Conservation (phyloP, 768 basidiomycete species). For the Panus rudis region DNA sequence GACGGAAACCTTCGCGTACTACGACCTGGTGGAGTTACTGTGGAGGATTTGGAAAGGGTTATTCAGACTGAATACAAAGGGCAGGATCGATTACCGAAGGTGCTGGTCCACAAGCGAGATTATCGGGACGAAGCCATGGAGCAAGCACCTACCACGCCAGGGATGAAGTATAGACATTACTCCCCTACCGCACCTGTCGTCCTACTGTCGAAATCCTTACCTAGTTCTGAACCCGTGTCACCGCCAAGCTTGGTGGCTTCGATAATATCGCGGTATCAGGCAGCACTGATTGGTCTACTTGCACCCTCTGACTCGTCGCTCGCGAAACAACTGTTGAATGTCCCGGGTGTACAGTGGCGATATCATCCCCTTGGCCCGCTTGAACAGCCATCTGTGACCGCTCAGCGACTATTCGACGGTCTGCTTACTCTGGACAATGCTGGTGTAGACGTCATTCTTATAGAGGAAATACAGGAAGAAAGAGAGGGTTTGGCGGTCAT, state of each 20-base stretch:
- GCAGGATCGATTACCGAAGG: constrained; percentile 36
- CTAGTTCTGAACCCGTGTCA: too few species aligned
- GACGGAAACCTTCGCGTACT: constrained; percentile 77
- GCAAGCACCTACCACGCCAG: constrained; percentile 85
- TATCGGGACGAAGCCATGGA: constrained; percentile 66
- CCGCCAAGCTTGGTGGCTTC: constrained; percentile 28
- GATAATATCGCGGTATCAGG: constrained; percentile 32
- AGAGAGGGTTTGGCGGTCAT: constrained; percentile 88
- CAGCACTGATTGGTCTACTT: constrained; percentile 62
- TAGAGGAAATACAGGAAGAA: constrained; percentile 77
- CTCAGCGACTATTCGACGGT: constrained; percentile 82
- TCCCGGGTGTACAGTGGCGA: constrained; percentile 43
- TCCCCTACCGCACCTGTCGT: constrained; percentile 84
- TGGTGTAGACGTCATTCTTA: constrained; percentile 75
- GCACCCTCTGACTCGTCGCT: constrained; percentile 52
- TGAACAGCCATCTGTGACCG: constrained; percentile 58
- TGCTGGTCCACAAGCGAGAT: constrained; percentile 77
- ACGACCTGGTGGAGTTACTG: constrained; percentile 87
- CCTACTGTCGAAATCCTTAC: constrained; percentile 54
- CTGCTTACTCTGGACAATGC: constrained; percentile 70
- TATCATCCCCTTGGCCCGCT: constrained; percentile 41
- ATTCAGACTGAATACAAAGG: constrained; percentile 37
- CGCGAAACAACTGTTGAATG: constrained; percentile 18
- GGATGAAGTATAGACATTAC: constrained; percentile 99
- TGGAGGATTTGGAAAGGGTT: constrained; percentile 72